phyloP scores from a whole-genome alignment of 192 early-diverging fungal genomes.

The Backusella parvicylindrica region DNA sequence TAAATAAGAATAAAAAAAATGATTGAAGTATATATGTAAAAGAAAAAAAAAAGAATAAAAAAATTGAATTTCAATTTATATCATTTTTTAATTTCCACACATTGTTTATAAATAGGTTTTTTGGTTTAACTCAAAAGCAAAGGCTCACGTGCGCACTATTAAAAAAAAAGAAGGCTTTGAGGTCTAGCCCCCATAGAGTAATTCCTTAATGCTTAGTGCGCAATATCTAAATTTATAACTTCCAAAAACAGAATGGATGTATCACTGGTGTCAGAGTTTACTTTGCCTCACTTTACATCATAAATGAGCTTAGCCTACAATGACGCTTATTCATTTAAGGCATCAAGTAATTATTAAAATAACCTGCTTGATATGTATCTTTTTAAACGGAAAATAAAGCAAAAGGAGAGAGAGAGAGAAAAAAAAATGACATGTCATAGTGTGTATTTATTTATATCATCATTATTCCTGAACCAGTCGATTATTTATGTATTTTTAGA shows the following conservation, averaged over 20 bases:
- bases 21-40: neutral
- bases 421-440: too few species aligned
- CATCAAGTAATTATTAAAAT: neutral
- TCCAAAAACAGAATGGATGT: neutral
- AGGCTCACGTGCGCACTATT: neutral
- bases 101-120: neutral
- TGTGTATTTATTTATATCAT: neutral
- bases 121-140: neutral
- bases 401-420: neutral
- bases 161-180: neutral
- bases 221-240: slow-evolving; percentile 4
- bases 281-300: slow-evolving; percentile 1
- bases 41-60: neutral
- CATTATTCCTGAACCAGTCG: neutral
- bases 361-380: neutral
- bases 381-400: neutral
- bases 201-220: neutral
- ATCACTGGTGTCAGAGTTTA: neutral
- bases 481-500: neutral
- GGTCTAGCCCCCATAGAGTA: neutral
- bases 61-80: neutral
- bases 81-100: neutral
- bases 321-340: neutral
- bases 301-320: neutral
- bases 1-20: neutral